Evolutionary conservation across 2,329 filamentous ascomycete genomes (phyloP), one percentile per base, ranked within the genome.

Genomic region (Alternaria sp.): DNA sequence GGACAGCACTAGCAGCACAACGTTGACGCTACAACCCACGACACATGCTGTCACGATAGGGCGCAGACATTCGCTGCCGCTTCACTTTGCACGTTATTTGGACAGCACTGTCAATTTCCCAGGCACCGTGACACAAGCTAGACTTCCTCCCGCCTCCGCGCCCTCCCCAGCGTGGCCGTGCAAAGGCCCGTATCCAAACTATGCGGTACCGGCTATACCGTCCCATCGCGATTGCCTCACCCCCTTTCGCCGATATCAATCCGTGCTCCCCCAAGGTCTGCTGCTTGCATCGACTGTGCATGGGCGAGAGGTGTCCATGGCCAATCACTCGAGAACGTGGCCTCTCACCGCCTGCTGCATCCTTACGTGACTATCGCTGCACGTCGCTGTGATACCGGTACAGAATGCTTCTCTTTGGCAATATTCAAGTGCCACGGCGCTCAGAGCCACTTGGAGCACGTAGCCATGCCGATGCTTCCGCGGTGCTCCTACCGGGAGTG

Each of bases 281-380:
- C 57, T 60, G 60, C 61, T 36, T 62, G 60, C 60, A 62, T 57
- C 57, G 43, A 54, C 51, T 68, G 66, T 68, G 68, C 63, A 67
- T 63, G 61, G 60, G 43, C 54, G 49, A 40, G n/a, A 61, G 51
- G 46, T 51, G 53, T 72, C 73, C 63, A 70, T 69, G 68, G 62
- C 77, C 77, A 79, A 79, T 79, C 75, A 73, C 67, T 70, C 70
- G 43, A 59, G 68, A 79, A 79, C 77, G 77, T 79, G 77, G 73
- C 57, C 74, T 61, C 73, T 73, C 75, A 76, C 70, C 73, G 70
- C 75, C 66, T 60, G 55, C 59, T 64, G 62, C 67, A 59, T 62
- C 66, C 56, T 63, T 49, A 60, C 57, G 61, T 62, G 59, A 61
- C 59, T 64, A 51, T 53, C 46, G 62, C 65, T 64, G 61, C 63